Base-by-base conservation (phyloP, 1,284 basidiomycete species). In the Heliocybe sulcata region DNA sequence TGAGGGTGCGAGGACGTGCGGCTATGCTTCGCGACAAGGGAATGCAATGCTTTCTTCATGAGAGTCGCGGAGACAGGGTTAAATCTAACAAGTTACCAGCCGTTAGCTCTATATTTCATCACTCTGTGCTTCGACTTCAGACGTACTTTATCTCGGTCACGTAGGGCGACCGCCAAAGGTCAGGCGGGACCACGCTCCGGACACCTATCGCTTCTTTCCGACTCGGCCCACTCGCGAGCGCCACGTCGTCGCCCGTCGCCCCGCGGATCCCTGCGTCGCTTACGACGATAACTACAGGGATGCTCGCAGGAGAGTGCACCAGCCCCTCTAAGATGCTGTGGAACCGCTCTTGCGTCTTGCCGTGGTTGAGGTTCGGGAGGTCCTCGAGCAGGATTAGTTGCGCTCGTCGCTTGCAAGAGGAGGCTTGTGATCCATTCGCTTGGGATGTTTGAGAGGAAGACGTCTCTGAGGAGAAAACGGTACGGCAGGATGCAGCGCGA, bases 1-100 rank as follows among this genome's bases (percentile, higher is more conserved):
- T 72, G 70, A 3, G 65, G 38, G 38, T 52, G 38, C 61, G 59
- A 38, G 58, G 56, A 51, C 62, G 59, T 1, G 65, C 63, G 2
- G 72, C 60, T 48, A 79, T 85, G 75, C 48, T 63, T 67, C 16
- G 74, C 66, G 0, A 94, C 65, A 19, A 95, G 73, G 0, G 75
- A 68, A 59, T 87, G 82, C 0, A 99, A 75, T 0, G 92, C 93
- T 62, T 87, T 89, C 35, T 77, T 80, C 68, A 98, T 79, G 56
- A 94, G 79, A 0, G 94, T 98, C 0, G 85, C 79, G 0, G 96
- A 94, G 45, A 99, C 85, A 0, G 94, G 88, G 58, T 97, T 93
- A 72, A 98, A 98, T 33, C 92, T 94, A 61, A 54, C 54, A 54
- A 25, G 54, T n/a, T 20, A 38, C 22, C 19, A 47, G 20, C 3